phyloP scores from a whole-genome alignment of 805 yeast species.

The Saturnispora gosingensis region DNA sequence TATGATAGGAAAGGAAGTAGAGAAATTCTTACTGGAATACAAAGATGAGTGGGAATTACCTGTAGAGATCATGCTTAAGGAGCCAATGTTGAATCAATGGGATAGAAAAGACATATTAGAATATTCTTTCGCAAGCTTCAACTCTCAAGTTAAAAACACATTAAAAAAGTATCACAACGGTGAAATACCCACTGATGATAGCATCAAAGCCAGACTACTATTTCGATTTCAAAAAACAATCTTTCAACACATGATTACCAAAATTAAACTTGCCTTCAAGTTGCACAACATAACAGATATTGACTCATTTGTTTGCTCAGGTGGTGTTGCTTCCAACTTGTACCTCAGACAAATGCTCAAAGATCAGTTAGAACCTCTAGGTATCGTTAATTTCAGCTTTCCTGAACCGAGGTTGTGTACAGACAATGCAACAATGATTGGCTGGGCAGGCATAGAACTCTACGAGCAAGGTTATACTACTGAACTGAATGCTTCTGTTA shows the following conservation, averaged over 20 bases:
- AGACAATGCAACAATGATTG: slow-evolving; percentile 95
- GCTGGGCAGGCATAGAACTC: slow-evolving; percentile 91
- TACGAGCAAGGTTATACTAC: slow-evolving; percentile 50
- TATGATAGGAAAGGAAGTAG: slow-evolving; percentile 82
- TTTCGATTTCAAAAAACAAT: slow-evolving; percentile 53
- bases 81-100: slow-evolving; percentile 44
- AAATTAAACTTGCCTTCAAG: slow-evolving; percentile 44
- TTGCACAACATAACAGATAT: slow-evolving; percentile 32
- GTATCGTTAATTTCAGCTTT: slow-evolving; percentile 39
- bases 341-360: slow-evolving; percentile 42
- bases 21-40: slow-evolving; percentile 36
- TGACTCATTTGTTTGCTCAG: slow-evolving; percentile 63
- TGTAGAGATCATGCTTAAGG: slow-evolving; percentile 27
- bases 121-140: slow-evolving; percentile 74
- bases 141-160: slow-evolving; percentile 23
- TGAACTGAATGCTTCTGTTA: slow-evolving; percentile 48
- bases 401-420: slow-evolving; percentile 74
- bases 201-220: slow-evolving; percentile 38
- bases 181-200: slow-evolving; percentile 14
- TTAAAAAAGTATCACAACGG: slow-evolving; percentile 19
- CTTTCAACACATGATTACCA: slow-evolving; percentile 63
- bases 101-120: slow-evolving; percentile 37
- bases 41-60: slow-evolving; percentile 25
- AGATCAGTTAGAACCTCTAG: slow-evolving; percentile 27
- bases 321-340: slow-evolving; percentile 85